phyloP scores from a whole-genome alignment of 768 basidiomycete species.

The Russula vinacea region DNA sequence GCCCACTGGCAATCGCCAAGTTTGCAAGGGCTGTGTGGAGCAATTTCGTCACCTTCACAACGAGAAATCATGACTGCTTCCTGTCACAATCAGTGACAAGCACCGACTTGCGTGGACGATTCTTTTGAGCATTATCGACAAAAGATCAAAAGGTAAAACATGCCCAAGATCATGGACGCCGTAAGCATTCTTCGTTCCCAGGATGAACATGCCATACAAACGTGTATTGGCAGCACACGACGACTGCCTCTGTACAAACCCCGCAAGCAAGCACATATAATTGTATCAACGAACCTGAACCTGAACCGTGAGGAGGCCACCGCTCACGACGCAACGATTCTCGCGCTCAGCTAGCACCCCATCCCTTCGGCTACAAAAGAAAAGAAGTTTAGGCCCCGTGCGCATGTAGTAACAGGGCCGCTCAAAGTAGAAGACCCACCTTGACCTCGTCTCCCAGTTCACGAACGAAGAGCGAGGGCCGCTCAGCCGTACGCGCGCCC shows the following conservation, averaged over 20 bases:
- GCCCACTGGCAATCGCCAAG: too few species aligned
- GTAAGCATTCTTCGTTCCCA: not conserved
- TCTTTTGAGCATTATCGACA: not conserved
- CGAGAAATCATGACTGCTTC: not conserved
- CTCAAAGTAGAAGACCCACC: conserved; percentile 40
- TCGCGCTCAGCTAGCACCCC: conserved; percentile 9
- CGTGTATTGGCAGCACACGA: not conserved
- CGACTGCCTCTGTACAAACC: not conserved
- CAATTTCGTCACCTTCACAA: too few species aligned
- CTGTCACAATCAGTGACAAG: not conserved
- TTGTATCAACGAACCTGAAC: not conserved
- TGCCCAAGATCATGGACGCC: not conserved
- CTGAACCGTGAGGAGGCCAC: not conserved
- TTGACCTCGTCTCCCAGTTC: conserved; percentile 75
- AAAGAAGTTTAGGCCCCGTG: not conserved
- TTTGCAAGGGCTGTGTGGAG: too few species aligned
- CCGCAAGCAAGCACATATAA: not conserved
- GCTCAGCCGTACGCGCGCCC: conserved; percentile 60
- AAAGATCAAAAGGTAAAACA: not conserved
- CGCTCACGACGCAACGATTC: not conserved
- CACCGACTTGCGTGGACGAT: not conserved
- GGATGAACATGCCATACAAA: not conserved
- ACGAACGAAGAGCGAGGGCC: conserved; percentile 46
- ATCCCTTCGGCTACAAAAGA: conserved; percentile 15
- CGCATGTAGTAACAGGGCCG: not conserved